Evolutionary conservation across 2,329 filamentous ascomycete genomes (phyloP).

Genomic region (Exophiala aquamarina): DNA sequence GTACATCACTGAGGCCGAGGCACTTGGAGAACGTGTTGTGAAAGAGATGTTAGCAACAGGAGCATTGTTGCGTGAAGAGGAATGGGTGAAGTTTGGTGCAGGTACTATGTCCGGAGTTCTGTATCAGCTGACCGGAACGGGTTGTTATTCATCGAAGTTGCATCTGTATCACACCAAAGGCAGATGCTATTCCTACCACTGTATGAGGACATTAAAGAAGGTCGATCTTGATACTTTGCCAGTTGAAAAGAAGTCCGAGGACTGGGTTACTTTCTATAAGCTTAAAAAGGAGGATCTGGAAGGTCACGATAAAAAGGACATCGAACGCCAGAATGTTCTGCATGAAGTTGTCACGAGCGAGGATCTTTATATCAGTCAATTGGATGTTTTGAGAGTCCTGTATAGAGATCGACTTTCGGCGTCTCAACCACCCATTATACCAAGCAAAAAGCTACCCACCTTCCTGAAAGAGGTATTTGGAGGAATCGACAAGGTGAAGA

Average conservation of each 20-base stretch:
- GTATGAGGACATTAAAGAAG: slow-evolving; percentile 90
- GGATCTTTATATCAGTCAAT: slow-evolving; percentile 83
- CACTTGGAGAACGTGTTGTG: slow-evolving; percentile 74
- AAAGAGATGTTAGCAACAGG: slow-evolving; percentile 75
- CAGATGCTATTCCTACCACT: slow-evolving; percentile 91
- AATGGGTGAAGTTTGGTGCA: slow-evolving; percentile 92
- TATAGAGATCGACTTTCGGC: slow-evolving; percentile 78
- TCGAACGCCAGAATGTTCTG: slow-evolving; percentile 88
- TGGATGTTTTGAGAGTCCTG: slow-evolving; percentile 79
- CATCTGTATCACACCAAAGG: slow-evolving; percentile 65
- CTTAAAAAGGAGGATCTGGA: slow-evolving; percentile 75
- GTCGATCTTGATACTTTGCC: slow-evolving; percentile 68
- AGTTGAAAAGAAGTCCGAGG: slow-evolving; percentile 67
- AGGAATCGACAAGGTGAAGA: slow-evolving; percentile 81
- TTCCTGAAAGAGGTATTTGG: slow-evolving; percentile 89
- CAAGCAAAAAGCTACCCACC: slow-evolving; percentile 71
- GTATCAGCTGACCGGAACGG: slow-evolving; percentile 86
- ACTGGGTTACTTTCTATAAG: slow-evolving; percentile 89
- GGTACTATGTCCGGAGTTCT: slow-evolving; percentile 84
- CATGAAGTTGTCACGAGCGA: slow-evolving; percentile 95
- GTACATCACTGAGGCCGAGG: slow-evolving; percentile 96
- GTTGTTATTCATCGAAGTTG: slow-evolving; percentile 84
- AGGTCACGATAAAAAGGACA: slow-evolving; percentile 75
- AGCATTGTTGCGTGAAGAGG: slow-evolving; percentile 82
- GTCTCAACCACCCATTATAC: slow-evolving; percentile 77